Base-by-base conservation (phyloP, 75 land plant species). In the Cunninghamia lanceolata region DNA sequence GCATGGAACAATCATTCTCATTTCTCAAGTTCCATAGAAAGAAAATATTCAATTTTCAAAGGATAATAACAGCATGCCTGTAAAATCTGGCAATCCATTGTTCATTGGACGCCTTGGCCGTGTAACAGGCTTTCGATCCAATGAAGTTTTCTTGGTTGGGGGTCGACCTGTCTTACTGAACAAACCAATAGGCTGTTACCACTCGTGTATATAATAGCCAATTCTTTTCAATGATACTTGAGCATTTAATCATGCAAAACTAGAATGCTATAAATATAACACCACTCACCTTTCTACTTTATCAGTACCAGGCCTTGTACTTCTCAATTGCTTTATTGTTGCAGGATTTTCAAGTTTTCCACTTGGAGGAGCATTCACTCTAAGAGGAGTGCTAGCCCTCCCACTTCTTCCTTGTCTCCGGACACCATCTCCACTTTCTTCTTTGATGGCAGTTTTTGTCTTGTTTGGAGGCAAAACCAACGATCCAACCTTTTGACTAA, bases 321-420 rank as follows among this genome's bases (percentile, higher is more conserved):
- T 93, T 87, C 96, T 93, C 77, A 93, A 88, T 87, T 94, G 96
- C 86, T 97, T 97, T 84, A 89, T 87, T 43, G 90, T 95, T 50
- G 89, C 90, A 52, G 88, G 56, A 89, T 85, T 88, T 15, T 92
- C 94, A 43, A 84, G 88, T 81, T 95, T 97, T 86, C 93, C 99
- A 40, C 78, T 78, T 28, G 86, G 84, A 47, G 89, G 87, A 66
- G 87, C 54, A 34, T 82, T 76, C 19, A 92, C 87, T 83, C 93
- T 93, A 3, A 91, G 42, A n/a, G 93, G 88, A 85, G 90, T 76
- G 43, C 88, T 82, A 42, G 84, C 93, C 40, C 98, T 88, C 9
- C 94, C 95, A 68, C 91, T 92, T 87, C 98, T 88, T 85, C 98
- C 98, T 89, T 96, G 98, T 82, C 93, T 94, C 78, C 96, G 90